A percentile compares a stretch with the other conserved stretches of the same genome.
These are phyloP conservation scores for Geopyxis carbonaria DNA, from an alignment of 495 filamentous ascomycete genomes.

Conservation along the genomic window DNA sequence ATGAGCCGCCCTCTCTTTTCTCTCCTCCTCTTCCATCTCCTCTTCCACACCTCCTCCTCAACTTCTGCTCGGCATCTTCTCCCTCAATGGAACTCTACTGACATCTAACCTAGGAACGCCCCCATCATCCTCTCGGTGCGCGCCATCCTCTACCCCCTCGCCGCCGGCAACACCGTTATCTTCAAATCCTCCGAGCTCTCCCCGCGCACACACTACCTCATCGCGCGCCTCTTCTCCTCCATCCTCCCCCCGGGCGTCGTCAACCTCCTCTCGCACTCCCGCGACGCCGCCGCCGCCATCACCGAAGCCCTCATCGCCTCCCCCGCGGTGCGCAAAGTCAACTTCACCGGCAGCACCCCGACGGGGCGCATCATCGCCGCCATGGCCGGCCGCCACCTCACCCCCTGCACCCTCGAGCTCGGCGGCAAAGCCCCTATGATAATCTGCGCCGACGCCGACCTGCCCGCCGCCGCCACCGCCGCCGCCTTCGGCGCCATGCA, in stretches of 20 bases:
- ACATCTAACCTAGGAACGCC: conserved; percentile 43
- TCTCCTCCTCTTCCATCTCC: background rate
- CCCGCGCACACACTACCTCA: conserved; percentile 56
- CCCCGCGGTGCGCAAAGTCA: conserved; percentile 42
- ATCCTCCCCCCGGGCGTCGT: conserved; percentile 47
- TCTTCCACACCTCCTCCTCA: background rate
- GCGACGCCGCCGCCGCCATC: conserved; percentile 36
- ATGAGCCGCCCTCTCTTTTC: too few species aligned
- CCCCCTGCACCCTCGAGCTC: conserved; percentile 51
- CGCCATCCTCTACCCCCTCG: conserved; percentile 56
- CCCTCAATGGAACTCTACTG: background rate
- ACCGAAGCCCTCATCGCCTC: conserved; percentile 40
- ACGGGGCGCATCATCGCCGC: conserved; percentile 42
- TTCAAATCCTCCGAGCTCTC: conserved; percentile 64
- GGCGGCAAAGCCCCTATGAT: conserved; percentile 51
- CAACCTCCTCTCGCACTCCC: conserved; percentile 39
- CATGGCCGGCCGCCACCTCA: conserved; percentile 44
- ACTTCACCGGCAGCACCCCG: conserved; percentile 47
- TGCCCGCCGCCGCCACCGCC: conserved; percentile 38
- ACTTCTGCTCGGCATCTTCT: background rate
- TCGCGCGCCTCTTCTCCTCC: conserved; percentile 53
- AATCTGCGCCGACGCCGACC: conserved; percentile 47
- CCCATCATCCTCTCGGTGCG: conserved; percentile 54
- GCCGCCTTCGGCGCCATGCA: conserved; percentile 38
- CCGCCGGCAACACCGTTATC: conserved; percentile 61